Base-by-base conservation (phyloP, 768 basidiomycete species). In the Russula griseocarnosa region DNA sequence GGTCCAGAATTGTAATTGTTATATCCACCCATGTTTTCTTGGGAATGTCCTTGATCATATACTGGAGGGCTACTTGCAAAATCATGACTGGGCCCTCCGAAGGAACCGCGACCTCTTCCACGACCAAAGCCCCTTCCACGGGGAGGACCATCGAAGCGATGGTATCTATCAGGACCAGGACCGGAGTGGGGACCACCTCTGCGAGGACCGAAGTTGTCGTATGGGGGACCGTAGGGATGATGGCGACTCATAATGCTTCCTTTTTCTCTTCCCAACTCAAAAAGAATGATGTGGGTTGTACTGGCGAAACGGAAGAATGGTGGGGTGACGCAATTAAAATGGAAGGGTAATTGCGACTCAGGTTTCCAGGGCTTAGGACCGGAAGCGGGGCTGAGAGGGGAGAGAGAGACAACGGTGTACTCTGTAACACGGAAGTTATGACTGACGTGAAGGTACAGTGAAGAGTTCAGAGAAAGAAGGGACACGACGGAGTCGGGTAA, bases 161-260 rank as follows among this genome's bases (percentile, higher is more conserved):
- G 66, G 52, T 61, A 58, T 69, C 68, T 69, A 59, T 69, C 68
- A 50, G 68, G 66, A 67, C 68, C 66, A 13, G 68, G 68, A 55
- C 68, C 68, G 60, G 68, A 60, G n/a, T 66, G 62, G n/a, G 67
- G 50, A 13, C 62, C 68, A 61, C 68, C 67, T 59, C 68, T 69
- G 40, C 68, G 68, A 54, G 66, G 52, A 40, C 66, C 66, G 22
- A 63, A 53, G 26, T 55, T 61, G 60, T 69, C 68, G 66, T 67
- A 61, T 44, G 56, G 62, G n/a, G 78, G 77, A 68, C 83, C 83
- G 77, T 94, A 94, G 28, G 92, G 92, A 83, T 93, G 90, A 77
- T 92, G 91, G 72, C 91, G 89, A 77, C 92, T 90, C 91, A 94
- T 93, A 60, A 67, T 28, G 54, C 20, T 51, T 34, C 51, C 59